phyloP scores from a whole-genome alignment of 345 rosid genomes.

The Citrus maxima region DNA sequence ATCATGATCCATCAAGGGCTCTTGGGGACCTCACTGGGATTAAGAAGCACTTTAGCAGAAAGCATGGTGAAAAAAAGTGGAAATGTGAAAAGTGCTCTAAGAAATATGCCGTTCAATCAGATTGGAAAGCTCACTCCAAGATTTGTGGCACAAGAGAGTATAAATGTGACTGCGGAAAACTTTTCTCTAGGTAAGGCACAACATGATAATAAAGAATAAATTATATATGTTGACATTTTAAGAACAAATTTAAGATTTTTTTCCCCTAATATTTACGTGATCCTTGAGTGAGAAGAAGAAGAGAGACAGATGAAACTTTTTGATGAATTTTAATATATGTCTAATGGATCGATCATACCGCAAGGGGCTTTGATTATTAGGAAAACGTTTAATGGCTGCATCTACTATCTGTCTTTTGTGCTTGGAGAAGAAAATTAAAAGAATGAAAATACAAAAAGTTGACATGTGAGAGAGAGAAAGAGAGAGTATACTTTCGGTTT shows the following conservation, averaged over 20 bases:
- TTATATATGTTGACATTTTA: not conserved
- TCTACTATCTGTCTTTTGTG: conserved; percentile 24
- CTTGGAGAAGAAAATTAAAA: conserved; percentile 14
- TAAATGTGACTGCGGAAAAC: conserved; percentile 57
- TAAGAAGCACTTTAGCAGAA: conserved; percentile 60
- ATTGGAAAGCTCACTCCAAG: conserved; percentile 68
- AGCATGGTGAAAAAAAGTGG: conserved; percentile 71
- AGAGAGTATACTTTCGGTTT: not conserved
- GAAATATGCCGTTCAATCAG: conserved; percentile 62
- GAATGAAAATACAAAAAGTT: conserved; percentile 30
- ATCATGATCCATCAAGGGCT: conserved; percentile 60
- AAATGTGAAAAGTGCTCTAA: conserved; percentile 62
- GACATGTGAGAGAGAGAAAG: conserved; percentile 5
- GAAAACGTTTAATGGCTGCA: conserved; percentile 20
- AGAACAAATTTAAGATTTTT: not conserved
- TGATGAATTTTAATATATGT: not conserved
- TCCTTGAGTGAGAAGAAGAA: not conserved
- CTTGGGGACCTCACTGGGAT: conserved; percentile 69
- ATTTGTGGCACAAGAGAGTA: conserved; percentile 66
- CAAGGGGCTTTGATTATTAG: conserved; percentile 11
- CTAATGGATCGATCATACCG: conserved; percentile 3
- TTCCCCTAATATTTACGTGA: not conserved
- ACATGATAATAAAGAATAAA: not conserved
- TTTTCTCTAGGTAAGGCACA: conserved; percentile 50
- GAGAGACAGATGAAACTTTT: not conserved